Base-by-base conservation (phyloP, 805 yeast species). In the Nematodospora valgi region DNA sequence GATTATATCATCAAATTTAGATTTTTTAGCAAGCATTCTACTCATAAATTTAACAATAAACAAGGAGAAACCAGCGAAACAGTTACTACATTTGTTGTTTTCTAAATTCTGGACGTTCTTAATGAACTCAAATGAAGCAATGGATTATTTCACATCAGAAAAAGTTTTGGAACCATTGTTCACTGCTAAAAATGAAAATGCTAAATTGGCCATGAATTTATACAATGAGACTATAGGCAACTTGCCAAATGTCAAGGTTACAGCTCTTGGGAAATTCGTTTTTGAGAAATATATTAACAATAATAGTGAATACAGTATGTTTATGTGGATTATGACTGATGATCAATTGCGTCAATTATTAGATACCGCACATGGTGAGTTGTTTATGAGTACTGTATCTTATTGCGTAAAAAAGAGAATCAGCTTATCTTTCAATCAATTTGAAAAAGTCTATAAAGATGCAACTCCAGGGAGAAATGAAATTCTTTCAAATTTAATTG, bases 1-100 rank as follows among this genome's bases (percentile, higher is more conserved):
- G 33, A 49, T 68, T 16, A 74, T 79, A 3, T 58, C 62, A 6
- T 52, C 71, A 9, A 69, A 68, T 20, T 45, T 72, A 21, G 86
- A 80, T 45, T 56, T 70, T 6, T 27, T 35, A 7, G 62, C 74
- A 15, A 62, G 72, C 12, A 74, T 70, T 4, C 48, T 74, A 1
- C 34, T 77, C 1, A 51, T 54, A 27, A 24, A 32, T 12, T 13
- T 23, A 8, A 15, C n/a, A 16, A 4, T 4, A 11, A 7, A 12
- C 7, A 14, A 14, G 11, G 16, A 9, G 12, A 10, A 9, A 2
- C 20, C 29, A 3, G 27, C 35, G 4, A 24, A 19, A 14, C 11
- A 12, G 8, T 32, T 32, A 11, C n/a, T 32, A 13, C 5, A 18
- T 6, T 13, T 25, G 12, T 11, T 32, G 11, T 32, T 24, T 18